Conservation (phyloP, 768 basidiomycete genomes). For the Lactarius trivialis region DNA sequence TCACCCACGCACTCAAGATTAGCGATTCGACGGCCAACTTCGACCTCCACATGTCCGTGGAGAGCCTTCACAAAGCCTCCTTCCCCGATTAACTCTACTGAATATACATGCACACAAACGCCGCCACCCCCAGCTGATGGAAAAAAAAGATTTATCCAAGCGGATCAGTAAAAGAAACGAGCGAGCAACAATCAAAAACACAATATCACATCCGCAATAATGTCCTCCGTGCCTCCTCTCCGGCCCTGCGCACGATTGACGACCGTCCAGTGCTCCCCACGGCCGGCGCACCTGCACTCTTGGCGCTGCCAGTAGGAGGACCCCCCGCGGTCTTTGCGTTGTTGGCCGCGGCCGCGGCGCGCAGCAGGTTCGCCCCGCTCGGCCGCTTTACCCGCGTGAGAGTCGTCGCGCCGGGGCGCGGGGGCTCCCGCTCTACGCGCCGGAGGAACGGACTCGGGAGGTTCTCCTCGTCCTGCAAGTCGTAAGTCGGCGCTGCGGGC, state of each 20-base stretch:
- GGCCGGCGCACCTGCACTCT: background rate
- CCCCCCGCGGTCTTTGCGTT: conserved; percentile 36
- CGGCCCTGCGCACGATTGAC: conserved; percentile 40
- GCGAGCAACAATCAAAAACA: background rate
- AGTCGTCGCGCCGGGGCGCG: conserved; percentile 15
- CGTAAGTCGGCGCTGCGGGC: conserved; percentile 36
- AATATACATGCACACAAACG: too few species aligned
- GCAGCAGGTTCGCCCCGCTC: conserved; percentile 47
- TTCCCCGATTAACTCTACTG: background rate
- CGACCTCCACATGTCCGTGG: background rate
- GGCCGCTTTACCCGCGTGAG: conserved; percentile 33
- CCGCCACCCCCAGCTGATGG: background rate
- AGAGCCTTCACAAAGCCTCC: background rate
- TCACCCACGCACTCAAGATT: background rate
- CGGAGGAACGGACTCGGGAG: conserved; percentile 80
- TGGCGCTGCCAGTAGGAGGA: background rate
- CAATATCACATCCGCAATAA: conserved; percentile 31
- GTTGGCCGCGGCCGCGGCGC: conserved; percentile 52
- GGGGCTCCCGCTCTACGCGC: conserved; percentile 38
- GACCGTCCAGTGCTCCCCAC: background rate
- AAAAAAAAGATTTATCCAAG: background rate
- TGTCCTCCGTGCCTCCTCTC: conserved; percentile 47
- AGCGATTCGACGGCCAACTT: background rate
- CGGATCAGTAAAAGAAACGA: background rate
- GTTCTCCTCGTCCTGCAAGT: conserved; percentile 74